Conservation (phyloP, 2,329 filamentous ascomycete species). For the Berkeleyomyces rouxiae region DNA sequence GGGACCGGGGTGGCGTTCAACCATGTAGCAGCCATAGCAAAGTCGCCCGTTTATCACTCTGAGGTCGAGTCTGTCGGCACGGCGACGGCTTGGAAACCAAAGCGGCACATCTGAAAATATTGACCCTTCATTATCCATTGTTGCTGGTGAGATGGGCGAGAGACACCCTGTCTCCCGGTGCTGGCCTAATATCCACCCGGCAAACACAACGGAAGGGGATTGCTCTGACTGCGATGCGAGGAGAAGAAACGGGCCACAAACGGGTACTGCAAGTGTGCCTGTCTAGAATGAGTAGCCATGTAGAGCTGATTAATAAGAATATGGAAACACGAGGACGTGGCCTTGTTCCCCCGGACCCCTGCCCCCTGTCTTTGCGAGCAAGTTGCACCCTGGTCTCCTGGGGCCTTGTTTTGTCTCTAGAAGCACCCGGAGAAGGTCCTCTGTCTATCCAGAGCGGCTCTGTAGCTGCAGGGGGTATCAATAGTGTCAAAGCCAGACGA, state of each 20-base stretch:
- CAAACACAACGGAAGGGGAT: no score
- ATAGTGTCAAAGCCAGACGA: no score
- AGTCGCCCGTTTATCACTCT: background rate
- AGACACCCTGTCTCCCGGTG: no score
- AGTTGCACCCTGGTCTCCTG: background rate
- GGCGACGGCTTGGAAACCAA: background rate
- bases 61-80: background rate
- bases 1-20: no score
- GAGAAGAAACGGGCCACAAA: no score
- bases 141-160: background rate
- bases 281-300: background rate
- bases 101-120: background rate
- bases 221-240: no score
- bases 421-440: background rate
- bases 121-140: background rate
- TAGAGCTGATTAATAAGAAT: background rate
- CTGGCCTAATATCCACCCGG: no score
- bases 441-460: no score
- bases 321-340: background rate
- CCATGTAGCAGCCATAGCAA: no score
- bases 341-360: background rate
- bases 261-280: no score
- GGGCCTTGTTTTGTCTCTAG: background rate
- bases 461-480: no score
- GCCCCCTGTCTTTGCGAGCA: background rate